Evolutionary conservation across 176 grass and related monocot genomes (phyloP).

Genomic region (Pharus latifolius): DNA sequence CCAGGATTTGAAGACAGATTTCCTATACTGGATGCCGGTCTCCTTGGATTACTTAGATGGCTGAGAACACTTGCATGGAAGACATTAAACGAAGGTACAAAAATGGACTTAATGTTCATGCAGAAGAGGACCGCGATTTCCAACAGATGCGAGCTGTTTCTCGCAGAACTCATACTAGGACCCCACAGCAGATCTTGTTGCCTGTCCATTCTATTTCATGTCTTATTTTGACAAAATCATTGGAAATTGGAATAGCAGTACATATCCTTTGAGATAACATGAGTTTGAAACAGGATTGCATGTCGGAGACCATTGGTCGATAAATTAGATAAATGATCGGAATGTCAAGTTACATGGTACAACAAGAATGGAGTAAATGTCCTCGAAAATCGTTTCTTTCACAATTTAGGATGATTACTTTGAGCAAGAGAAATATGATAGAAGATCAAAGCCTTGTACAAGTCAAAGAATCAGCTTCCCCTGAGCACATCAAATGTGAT

Average conservation of each 20-base stretch:
- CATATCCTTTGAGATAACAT: too few relatives aligned
- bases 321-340: too few relatives aligned
- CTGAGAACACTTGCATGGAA: slow-evolving; percentile 57
- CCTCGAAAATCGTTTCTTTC: not conserved
- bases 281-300: too few relatives aligned
- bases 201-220: not conserved
- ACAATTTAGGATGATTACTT: not conserved
- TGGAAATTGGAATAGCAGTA: not conserved
- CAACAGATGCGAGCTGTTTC: not conserved
- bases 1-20: slow-evolving; percentile 79
- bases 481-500: not conserved
- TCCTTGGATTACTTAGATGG: slow-evolving; percentile 80
- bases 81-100: not conserved
- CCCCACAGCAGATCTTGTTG: not conserved
- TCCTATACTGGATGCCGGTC: slow-evolving; percentile 61
- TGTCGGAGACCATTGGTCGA: too few relatives aligned
- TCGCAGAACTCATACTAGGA: not conserved
- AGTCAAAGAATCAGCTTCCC: not conserved
- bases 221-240: not conserved
- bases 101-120: not conserved
- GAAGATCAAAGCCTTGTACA: not conserved
- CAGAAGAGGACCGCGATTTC: not conserved
- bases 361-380: not conserved
- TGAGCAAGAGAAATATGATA: not conserved
- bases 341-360: not conserved